These are phyloP conservation scores for Peniophora sp. DNA, from an alignment of 1,284 basidiomycete genomes.

Conservation along the genomic window DNA sequence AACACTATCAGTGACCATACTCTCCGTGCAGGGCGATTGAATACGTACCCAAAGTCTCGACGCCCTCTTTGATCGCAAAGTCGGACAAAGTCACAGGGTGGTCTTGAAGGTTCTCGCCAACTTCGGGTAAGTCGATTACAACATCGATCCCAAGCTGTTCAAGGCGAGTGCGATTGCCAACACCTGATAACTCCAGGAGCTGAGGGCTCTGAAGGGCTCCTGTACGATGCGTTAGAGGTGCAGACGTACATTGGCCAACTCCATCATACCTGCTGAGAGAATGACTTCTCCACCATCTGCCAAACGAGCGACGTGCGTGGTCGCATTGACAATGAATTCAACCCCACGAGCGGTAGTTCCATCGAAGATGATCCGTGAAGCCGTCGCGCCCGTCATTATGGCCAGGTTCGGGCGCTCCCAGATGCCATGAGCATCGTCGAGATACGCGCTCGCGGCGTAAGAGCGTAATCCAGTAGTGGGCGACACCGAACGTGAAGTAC, in stretches of 20 bases:
- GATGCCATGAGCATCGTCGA: conserved; percentile 3
- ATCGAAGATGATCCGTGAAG: conserved; percentile 7
- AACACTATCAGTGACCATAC: conserved; percentile 4
- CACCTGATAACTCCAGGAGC: conserved; percentile 11
- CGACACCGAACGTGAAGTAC: conserved; percentile 9
- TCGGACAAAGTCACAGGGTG: conserved; percentile 11
- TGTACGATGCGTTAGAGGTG: conserved; percentile 1
- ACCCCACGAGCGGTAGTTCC: conserved; percentile 8
- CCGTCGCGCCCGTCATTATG: conserved; percentile 8
- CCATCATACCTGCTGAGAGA: conserved; percentile 7
- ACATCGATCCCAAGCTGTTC: conserved; percentile 9
- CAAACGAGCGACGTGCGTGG: conserved; percentile 4
- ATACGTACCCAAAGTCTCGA: conserved; percentile 9
- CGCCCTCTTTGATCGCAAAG: conserved; percentile 7
- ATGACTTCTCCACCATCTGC: conserved; percentile 8
- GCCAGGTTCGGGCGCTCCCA: conserved; percentile 5
- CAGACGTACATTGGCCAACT: not conserved
- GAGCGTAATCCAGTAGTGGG: conserved; percentile 8
- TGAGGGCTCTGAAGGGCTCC: conserved; percentile 11
- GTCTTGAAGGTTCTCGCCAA: conserved; percentile 12
- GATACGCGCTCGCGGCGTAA: conserved; percentile 10
- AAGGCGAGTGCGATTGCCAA: conserved; percentile 9
- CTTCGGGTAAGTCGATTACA: conserved; percentile 10
- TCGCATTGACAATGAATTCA: conserved; percentile 3
- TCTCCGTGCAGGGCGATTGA: not conserved